Base-by-base conservation (phyloP, 2,329 filamentous ascomycete species). In the Sporothrix humicola region DNA sequence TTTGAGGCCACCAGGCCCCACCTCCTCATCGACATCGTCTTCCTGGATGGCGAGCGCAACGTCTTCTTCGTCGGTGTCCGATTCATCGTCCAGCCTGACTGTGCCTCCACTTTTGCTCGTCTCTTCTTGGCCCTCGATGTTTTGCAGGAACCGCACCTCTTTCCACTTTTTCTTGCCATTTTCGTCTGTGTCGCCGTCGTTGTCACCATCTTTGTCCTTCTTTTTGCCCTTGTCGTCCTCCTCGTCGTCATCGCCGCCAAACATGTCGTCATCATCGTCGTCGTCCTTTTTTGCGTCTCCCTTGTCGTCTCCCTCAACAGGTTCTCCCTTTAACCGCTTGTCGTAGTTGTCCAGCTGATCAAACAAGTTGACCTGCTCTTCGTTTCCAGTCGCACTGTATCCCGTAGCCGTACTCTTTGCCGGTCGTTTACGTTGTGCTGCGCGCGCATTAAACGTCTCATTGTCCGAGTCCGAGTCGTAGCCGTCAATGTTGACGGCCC, bases 391-490 rank as follows among this genome's bases (percentile, higher is more conserved):
- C 15, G n/a, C 10, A 13, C 20, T 37, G 23, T 37, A 70, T 75
- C 76, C 58, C 20, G 20, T 50, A 44, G 71, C 69, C 4, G 37
- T 23, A 23, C 69, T 68, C 42, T 59, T 70, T n/a, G 78, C 73
- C 1, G 75, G 74, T 73, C 84, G 84, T 3, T 83, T 83, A 76
- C 88, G 88, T 73, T 87, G 87, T 74, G 91, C 89, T 6, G 92
- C 92, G 70, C 93, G 89, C 46, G 88, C 88, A 77, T 96, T 89
- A 81, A 97, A 97, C 61, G 93, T 94, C 80, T 98, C 96, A 76
- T 97, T 95, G 71, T 92, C 89, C 2, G 95, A 97, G 82, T 99
- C 96, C 10, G 92, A 96, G 78, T 98, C 95, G 83, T 98, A 99
- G 69, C 96, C 96, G 79, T 98, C 96, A 56, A 99, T 90, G 79